Percentiles rank a stretch among this genome's conserved stretches.
Conservation (phyloP, 2,329 filamentous ascomycete species). For the Niveomyces coronatus region DNA sequence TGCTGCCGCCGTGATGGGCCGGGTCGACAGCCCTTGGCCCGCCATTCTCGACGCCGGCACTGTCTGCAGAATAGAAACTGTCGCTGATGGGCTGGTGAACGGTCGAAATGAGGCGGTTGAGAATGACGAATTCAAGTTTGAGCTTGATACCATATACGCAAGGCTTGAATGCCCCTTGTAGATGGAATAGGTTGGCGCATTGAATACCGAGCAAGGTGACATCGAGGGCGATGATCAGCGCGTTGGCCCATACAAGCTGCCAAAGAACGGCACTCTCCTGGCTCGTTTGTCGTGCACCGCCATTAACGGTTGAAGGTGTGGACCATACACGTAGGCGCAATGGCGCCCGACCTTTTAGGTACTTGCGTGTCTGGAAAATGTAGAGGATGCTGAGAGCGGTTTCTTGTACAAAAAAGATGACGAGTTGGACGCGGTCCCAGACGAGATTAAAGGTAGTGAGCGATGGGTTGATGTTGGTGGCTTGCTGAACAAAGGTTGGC, state of each 20-base stretch:
- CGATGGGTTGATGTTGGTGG: conserved; percentile 15
- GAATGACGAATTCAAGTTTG: conserved; percentile 30
- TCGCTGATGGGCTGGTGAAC: conserved; percentile 9
- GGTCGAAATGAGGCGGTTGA: conserved; percentile 27
- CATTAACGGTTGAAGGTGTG: conserved; percentile 32
- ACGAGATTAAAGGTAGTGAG: conserved; percentile 23
- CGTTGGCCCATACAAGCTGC: conserved; percentile 36
- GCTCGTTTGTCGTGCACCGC: conserved; percentile 20
- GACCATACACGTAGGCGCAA: conserved; percentile 22
- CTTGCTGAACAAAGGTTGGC: conserved; percentile 17
- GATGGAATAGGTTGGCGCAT: conserved; percentile 24
- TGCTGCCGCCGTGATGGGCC: neutral
- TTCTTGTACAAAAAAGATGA: conserved; percentile 42
- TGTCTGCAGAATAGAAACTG: conserved; percentile 4
- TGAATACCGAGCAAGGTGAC: conserved; percentile 29
- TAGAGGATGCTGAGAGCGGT: conserved; percentile 40
- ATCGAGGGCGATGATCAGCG: conserved; percentile 36
- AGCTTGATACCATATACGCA: conserved; percentile 29
- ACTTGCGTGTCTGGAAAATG: conserved; percentile 22
- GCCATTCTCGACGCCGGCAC: neutral
- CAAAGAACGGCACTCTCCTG: conserved; percentile 13
- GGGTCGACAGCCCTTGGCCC: neutral
- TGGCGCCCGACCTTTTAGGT: conserved; percentile 9
- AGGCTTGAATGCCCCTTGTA: conserved; percentile 27
- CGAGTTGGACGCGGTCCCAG: conserved; percentile 42